Conservation (phyloP, 257 asterid genomes). For the Fraxinus americana region DNA sequence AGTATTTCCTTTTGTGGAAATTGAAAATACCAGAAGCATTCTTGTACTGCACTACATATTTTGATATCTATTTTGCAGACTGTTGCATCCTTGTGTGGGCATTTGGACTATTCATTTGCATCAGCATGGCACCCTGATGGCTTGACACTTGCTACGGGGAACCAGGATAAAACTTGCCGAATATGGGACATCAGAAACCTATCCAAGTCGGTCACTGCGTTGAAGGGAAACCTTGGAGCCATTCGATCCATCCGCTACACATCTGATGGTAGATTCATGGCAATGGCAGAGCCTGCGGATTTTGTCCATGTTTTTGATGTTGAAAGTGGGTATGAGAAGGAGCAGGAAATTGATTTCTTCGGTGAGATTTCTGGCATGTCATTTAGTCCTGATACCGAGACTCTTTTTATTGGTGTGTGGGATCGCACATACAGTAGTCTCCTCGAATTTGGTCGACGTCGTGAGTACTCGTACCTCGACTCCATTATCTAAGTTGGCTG, state of each 20-base stretch:
- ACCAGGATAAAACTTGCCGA: slow-evolving; percentile 90
- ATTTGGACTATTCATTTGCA: slow-evolving; percentile 84
- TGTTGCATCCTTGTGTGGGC: slow-evolving; percentile 69
- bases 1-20: slow-evolving; percentile 9
- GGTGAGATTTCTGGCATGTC: slow-evolving; percentile 95
- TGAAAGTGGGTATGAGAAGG: slow-evolving; percentile 62
- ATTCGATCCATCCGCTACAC: slow-evolving; percentile 84
- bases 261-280: slow-evolving; percentile 84
- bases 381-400: slow-evolving; percentile 84
- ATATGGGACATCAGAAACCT: slow-evolving; percentile 81
- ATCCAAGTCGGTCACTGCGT: slow-evolving; percentile 55
- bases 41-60: neutral
- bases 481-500: slow-evolving; percentile 38
- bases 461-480: slow-evolving; percentile 72
- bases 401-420: slow-evolving; percentile 88
- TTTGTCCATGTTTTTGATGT: slow-evolving; percentile 86
- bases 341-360: slow-evolving; percentile 91
- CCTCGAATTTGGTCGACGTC: slow-evolving; percentile 70
- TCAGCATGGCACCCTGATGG: slow-evolving; percentile 95
- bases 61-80: slow-evolving; percentile 35
- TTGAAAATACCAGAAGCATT: neutral
- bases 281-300: slow-evolving; percentile 98
- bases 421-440: slow-evolving; percentile 94
- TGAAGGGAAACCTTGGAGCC: slow-evolving; percentile 91
- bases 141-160: slow-evolving; percentile 82